A percentile compares a stretch with the other conserved stretches of the same genome.
Conservation (phyloP, 2,329 filamentous ascomycete species). For the Penicillium janthinellum region DNA sequence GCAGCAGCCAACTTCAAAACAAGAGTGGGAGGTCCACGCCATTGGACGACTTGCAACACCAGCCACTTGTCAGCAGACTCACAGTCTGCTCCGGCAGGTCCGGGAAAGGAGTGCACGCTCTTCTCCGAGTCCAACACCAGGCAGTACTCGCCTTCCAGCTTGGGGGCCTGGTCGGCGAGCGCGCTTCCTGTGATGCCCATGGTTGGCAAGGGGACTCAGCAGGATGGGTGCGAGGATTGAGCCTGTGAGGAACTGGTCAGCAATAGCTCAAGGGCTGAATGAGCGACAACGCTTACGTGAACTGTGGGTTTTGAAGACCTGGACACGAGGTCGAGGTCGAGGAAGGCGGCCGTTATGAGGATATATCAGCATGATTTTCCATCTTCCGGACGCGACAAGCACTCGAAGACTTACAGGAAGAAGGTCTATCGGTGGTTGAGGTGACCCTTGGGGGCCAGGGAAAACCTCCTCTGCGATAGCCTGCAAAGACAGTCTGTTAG, state of each 20-base stretch:
- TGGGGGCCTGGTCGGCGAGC: neutral
- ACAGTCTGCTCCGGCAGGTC: neutral
- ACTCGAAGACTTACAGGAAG: neutral
- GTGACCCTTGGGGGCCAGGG: neutral
- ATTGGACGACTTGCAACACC: neutral
- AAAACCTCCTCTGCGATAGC: neutral
- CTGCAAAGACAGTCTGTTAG: neutral
- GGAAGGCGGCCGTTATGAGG: neutral
- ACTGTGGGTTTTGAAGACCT: neutral
- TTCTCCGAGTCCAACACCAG: neutral
- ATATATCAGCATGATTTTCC: neutral
- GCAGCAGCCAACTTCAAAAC: neutral
- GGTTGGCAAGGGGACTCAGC: neutral
- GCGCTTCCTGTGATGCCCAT: constrained; percentile 1
- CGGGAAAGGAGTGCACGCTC: neutral
- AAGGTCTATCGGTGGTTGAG: neutral
- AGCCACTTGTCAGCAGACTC: constrained; percentile 2
- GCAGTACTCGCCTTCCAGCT: neutral
- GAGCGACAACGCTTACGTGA: neutral
- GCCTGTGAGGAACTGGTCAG: neutral
- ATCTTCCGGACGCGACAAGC: neutral
- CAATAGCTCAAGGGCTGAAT: neutral
- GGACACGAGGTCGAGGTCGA: neutral
- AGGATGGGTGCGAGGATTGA: neutral
- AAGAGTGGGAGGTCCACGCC: neutral